Evolutionary conservation across 306 rosid genomes (phyloP), one percentile per base, ranked within the genome.

Genomic region (Fragaria nilgerrensis): DNA sequence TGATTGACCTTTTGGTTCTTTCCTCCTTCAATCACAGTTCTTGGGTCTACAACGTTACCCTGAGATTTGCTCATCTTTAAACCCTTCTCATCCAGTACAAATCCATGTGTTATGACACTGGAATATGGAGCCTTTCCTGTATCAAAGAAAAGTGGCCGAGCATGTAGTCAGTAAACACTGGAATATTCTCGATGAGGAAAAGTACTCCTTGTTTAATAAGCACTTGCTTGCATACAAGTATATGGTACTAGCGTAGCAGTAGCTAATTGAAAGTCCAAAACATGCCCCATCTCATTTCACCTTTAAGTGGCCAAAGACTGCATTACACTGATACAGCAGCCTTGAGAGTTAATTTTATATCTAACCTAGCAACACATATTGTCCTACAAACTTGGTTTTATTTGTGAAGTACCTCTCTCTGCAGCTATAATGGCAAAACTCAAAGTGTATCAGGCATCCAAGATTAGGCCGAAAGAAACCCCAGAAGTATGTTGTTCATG

Each of bases 51-150:
- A 69, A 95, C 98, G 77, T 95, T 95, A 61, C 99, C 99, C 91
- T 92, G 83, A 78, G 99, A 95, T 86, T 95, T 95, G 92, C 99
- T 95, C 99, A 95, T 95, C 85, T 95, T 95, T n/a, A 86, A 84
- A 81, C 99, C 99, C 10, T 87, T 95, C 89, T 95, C 98, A 76
- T 95, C 99, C 96, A 95, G 80, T 76, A 82, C 99, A 86, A 95
- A 95, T 77, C 99, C 99, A 83, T 95, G 99, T 34, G 99, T 95
- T 80, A 95, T 22, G 77, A 95, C 99, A 79, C 93, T 68, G 71
- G 88, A 85, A 85, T 92, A 95, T 79, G 99, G 99, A 85, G 99
- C 99, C 88, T 76, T 87, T 80, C 99, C 99, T 95, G 92, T 79
- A 78, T 68, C 77, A 74, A 48, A 84, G 77, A 78, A 81, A 72